These are phyloP conservation scores for Magnaporthiopsis poae DNA, from an alignment of 2,329 filamentous ascomycete species.

Conservation along the genomic window DNA sequence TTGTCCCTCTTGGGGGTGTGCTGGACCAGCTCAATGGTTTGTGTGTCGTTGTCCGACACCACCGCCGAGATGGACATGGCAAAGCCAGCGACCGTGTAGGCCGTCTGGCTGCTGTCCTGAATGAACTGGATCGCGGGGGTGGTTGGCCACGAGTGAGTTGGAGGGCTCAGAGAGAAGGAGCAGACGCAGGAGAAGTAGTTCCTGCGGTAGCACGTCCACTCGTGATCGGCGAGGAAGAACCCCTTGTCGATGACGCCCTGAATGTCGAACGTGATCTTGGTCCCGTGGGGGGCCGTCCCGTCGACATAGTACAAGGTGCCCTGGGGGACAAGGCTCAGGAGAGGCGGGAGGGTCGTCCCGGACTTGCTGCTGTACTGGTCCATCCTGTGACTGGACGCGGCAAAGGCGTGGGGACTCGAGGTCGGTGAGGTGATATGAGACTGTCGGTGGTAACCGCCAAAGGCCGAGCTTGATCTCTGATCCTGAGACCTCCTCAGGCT, in stretches of 20 bases:
- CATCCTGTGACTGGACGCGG: slow-evolving; percentile 37
- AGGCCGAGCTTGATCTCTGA: slow-evolving; percentile 44
- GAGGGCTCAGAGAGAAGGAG: slow-evolving; percentile 60
- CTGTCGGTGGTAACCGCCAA: slow-evolving; percentile 35
- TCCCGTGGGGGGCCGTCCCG: slow-evolving; percentile 26
- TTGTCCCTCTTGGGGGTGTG: slow-evolving; percentile 89
- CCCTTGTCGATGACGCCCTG: slow-evolving; percentile 78
- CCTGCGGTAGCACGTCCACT: slow-evolving; percentile 86
- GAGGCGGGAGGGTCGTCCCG: slow-evolving; percentile 40
- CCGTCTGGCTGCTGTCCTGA: slow-evolving; percentile 37
- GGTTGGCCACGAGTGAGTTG: slow-evolving; percentile 11
- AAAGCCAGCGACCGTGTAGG: slow-evolving; percentile 59
- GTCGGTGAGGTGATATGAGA: slow-evolving; percentile 46
- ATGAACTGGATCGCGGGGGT: slow-evolving; percentile 42
- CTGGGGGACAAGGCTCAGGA: slow-evolving; percentile 39
- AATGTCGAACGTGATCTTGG: slow-evolving; percentile 60
- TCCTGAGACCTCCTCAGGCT: slow-evolving; percentile 37
- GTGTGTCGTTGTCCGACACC: slow-evolving; percentile 64
- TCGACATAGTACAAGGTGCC: slow-evolving; percentile 55
- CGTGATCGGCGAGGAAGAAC: slow-evolving; percentile 69
- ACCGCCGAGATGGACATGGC: slow-evolving; percentile 78
- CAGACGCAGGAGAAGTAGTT: slow-evolving; percentile 86
- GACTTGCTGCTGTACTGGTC: slow-evolving; percentile 33
- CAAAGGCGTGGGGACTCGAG: slow-evolving; percentile 37
- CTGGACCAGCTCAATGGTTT: slow-evolving; percentile 74